A percentile compares a stretch with the other conserved stretches of the same genome.
phyloP scores from a whole-genome alignment of 176 grass and related monocot species.

The Poa annua region DNA sequence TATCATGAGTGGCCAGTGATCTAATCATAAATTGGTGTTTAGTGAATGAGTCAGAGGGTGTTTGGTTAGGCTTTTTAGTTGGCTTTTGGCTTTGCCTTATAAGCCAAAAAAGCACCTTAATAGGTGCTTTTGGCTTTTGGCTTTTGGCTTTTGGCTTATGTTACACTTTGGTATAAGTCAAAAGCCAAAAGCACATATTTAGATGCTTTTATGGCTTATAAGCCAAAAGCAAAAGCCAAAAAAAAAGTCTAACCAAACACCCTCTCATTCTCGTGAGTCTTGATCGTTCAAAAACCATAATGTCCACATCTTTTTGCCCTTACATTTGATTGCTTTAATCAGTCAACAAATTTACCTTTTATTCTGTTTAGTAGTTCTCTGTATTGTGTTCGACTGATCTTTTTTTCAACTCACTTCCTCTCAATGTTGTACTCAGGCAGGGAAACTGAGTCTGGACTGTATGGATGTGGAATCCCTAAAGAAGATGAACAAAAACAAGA shows the following conservation, averaged over 20 bases:
- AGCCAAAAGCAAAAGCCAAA: too few species aligned
- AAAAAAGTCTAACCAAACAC: too few species aligned
- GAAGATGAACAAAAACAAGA: slow-evolving; percentile 99
- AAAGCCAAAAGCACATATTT: too few species aligned
- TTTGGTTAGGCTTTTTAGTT: too few species aligned
- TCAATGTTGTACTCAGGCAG: slow-evolving; percentile 48
- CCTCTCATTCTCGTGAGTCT: background rate
- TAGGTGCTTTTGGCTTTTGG: too few species aligned
- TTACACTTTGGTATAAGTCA: too few species aligned
- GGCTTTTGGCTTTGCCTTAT: too few species aligned
- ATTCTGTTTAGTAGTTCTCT: background rate
- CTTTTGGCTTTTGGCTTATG: too few species aligned
- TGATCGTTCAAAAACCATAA: background rate
- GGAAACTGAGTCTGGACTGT: slow-evolving; percentile 67
- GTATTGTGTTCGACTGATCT: background rate
- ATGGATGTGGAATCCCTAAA: slow-evolving; percentile 94
- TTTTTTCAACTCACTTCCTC: slow-evolving; percentile 4
- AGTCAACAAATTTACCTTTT: background rate
- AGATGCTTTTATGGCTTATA: too few species aligned
- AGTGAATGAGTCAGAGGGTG: background rate
- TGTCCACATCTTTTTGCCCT: background rate
- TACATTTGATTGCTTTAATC: background rate
- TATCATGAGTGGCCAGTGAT: background rate
- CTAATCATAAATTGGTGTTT: background rate
- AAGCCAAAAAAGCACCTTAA: too few species aligned